A percentile compares a stretch with the other conserved stretches of the same genome.
These are phyloP conservation scores for Aureobasidium sp. DNA, from an alignment of 2,329 filamentous ascomycete species.

Conservation along the genomic window DNA sequence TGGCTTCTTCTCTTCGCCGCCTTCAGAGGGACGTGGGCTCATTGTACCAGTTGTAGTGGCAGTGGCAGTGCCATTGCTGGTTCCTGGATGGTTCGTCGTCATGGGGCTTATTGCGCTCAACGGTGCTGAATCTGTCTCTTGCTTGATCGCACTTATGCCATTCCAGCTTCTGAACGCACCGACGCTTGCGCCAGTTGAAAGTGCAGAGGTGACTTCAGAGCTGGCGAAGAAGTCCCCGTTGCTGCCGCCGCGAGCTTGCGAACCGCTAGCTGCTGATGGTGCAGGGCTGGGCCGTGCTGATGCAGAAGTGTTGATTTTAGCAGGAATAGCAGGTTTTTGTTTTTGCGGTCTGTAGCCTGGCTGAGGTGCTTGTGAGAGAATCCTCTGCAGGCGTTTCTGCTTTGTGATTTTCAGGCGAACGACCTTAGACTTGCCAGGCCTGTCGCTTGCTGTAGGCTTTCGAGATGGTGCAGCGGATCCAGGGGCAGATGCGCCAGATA, in stretches of 20 bases:
- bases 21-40: neutral
- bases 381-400: neutral
- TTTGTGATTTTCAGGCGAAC: neutral
- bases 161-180: conserved; percentile 2
- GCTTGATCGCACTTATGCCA: neutral
- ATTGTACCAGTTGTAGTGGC: conserved; percentile 1
- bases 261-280: neutral
- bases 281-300: neutral
- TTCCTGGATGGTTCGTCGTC: conserved; percentile 3
- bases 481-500: neutral
- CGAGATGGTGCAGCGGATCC: neutral
- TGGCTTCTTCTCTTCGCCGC: conserved; percentile 12
- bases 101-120: conserved; percentile 3
- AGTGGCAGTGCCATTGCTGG: neutral
- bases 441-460: neutral
- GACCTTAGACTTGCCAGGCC: neutral
- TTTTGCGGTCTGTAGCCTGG: neutral
- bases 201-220: neutral
- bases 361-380: conserved; percentile 5
- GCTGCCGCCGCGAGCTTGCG: neutral
- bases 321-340: neutral
- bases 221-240: conserved; percentile 1
- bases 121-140: neutral
- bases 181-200: neutral
- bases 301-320: neutral